Conservation (phyloP, 306 rosid genomes). For the Trifolium dubium region DNA sequence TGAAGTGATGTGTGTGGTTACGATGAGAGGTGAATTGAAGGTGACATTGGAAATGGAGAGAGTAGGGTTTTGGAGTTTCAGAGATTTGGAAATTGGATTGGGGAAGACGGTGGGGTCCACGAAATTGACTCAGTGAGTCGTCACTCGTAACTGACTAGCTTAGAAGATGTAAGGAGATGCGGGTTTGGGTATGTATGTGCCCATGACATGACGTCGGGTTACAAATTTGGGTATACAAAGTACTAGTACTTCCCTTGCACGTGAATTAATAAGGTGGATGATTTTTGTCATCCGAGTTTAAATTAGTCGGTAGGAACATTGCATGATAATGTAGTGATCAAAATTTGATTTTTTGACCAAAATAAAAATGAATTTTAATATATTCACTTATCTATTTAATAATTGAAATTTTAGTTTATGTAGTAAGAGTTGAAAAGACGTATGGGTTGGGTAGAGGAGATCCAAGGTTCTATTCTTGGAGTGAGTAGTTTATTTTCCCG, state of each 20-base stretch:
- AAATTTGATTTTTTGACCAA: too few species aligned
- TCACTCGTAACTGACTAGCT: slow-evolving; percentile 43
- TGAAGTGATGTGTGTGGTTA: neutral
- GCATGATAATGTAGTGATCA: too few species aligned
- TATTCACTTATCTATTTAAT: too few species aligned
- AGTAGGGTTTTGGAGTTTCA: slow-evolving; percentile 54
- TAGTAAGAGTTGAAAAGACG: too few species aligned
- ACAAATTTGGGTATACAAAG: neutral
- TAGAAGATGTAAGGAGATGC: neutral
- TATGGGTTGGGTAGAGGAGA: too few species aligned
- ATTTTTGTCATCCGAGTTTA: too few species aligned
- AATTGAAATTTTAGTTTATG: too few species aligned
- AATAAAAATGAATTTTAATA: too few species aligned
- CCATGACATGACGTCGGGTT: neutral
- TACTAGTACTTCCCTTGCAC: neutral
- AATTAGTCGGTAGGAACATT: too few species aligned
- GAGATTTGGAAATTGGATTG: slow-evolving; percentile 18
- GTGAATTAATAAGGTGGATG: neutral
- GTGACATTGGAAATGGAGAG: slow-evolving; percentile 48
- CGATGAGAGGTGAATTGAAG: neutral
- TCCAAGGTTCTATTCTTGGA: too few species aligned
- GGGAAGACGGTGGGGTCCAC: slow-evolving; percentile 44
- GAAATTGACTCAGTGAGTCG: slow-evolving; percentile 44
- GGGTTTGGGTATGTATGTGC: neutral
- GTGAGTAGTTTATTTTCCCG: too few species aligned